Conservation (phyloP, 176 grass and related monocot genomes). For the Chloris gayana region DNA sequence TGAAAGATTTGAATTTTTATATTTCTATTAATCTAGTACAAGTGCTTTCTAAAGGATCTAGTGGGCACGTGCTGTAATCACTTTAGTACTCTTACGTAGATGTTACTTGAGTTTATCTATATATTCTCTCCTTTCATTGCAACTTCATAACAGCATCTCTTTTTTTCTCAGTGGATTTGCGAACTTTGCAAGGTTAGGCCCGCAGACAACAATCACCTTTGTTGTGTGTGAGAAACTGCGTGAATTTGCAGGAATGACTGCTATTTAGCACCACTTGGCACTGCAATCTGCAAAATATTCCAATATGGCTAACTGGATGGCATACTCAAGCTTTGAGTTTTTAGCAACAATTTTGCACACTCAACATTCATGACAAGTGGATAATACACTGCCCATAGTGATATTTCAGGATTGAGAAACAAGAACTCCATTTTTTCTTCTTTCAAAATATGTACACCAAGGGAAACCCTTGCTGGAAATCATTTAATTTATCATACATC, state of each 20-base stretch:
- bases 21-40: conserved; percentile 14
- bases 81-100: conserved; percentile 5
- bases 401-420: background rate
- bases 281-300: background rate
- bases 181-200: conserved; percentile 87
- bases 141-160: conserved; percentile 18
- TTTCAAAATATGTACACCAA: too few relatives aligned
- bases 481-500: background rate
- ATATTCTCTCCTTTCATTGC: background rate
- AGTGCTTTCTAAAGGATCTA: background rate
- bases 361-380: conserved; percentile 6
- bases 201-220: conserved; percentile 88
- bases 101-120: conserved; percentile 16
- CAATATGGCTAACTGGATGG: background rate
- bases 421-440: background rate
- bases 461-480: too few relatives aligned
- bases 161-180: conserved; percentile 72
- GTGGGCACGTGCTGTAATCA: background rate
- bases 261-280: conserved; percentile 49
- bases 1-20: background rate
- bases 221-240: conserved; percentile 84
- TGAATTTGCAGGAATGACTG: conserved; percentile 64
- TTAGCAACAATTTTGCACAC: conserved; percentile 22
- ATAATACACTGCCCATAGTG: background rate
- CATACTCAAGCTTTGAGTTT: background rate